Percentiles rank a stretch among this genome's conserved stretches.
Conservation (phyloP, 192 early-diverging fungal genomes). For the Backusella macrospora region DNA sequence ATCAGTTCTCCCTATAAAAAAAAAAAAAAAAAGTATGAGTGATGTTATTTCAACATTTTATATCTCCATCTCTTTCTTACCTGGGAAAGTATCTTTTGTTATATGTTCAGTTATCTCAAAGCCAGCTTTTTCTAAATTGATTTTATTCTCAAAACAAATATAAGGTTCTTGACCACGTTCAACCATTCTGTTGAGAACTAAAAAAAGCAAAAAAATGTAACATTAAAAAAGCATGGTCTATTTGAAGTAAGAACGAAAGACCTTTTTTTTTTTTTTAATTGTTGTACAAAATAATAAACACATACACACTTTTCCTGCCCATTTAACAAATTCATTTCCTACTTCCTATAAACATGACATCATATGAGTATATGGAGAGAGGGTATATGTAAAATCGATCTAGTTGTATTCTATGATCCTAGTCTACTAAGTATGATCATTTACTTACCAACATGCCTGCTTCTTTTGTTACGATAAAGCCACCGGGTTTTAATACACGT, state of each 20-base stretch:
- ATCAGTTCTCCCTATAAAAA: background rate
- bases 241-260: too few species aligned
- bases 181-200: conserved; percentile 23
- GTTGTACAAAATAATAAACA: background rate
- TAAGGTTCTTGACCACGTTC: conserved; percentile 31
- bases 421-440: too few species aligned
- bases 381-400: too few species aligned
- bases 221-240: too few species aligned
- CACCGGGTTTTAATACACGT: conserved; percentile 32
- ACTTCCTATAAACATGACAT: conserved; percentile 9
- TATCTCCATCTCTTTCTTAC: background rate
- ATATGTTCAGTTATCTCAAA: conserved; percentile 9
- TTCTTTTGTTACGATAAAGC: conserved; percentile 35
- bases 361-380: background rate
- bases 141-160: conserved; percentile 12
- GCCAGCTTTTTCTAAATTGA: background rate
- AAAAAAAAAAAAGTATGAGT: too few species aligned
- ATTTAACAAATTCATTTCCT: conserved; percentile 21
- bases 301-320: conserved; percentile 23
- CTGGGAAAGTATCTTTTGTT: conserved; percentile 5
- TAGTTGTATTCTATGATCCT: too few species aligned
- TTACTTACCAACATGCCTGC: conserved; percentile 30
- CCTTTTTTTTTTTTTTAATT: too few species aligned
- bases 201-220: conserved; percentile 8
- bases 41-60: too few species aligned